Conservation (phyloP, 306 rosid species). For the Sindora glabra region DNA sequence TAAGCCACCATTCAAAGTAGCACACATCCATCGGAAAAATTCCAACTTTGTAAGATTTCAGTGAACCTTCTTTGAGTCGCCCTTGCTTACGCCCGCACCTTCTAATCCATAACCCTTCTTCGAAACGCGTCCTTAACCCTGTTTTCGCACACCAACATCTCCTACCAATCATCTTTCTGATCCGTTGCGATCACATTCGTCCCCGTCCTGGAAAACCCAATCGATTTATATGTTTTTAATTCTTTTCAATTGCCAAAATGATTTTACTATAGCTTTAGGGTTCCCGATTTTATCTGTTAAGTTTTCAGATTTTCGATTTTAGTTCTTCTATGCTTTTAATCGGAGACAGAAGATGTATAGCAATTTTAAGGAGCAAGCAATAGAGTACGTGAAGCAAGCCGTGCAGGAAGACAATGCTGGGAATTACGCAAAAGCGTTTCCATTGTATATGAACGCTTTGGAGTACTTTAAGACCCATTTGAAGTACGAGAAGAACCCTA, state of each 20-base stretch:
- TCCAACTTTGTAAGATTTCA: neutral
- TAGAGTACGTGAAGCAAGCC: slow-evolving; percentile 95
- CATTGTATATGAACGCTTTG: slow-evolving; percentile 89
- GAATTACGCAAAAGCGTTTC: slow-evolving; percentile 92
- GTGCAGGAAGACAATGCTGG: slow-evolving; percentile 91
- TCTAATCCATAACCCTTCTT: too few species aligned
- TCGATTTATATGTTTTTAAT: too few species aligned
- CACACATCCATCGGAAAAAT: neutral
- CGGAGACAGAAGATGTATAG: slow-evolving; percentile 60
- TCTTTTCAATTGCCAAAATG: neutral
- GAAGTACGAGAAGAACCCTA: slow-evolving; percentile 96
- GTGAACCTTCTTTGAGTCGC: slow-evolving; percentile 12
- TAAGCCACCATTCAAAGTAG: neutral
- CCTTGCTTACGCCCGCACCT: neutral
- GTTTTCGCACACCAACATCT: neutral
- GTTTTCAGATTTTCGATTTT: neutral
- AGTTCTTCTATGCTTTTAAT: slow-evolving; percentile 20
- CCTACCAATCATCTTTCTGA: too few species aligned
- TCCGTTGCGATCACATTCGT: too few species aligned
- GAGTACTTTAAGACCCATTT: slow-evolving; percentile 91
- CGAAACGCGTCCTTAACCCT: neutral
- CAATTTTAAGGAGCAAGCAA: slow-evolving; percentile 98
- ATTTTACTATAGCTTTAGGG: slow-evolving; percentile 26
- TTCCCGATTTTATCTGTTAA: neutral
- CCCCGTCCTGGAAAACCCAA: too few species aligned